Conservation (phyloP, 1,139 yeast species). For the Nakaseomyces kungkrabaensis region DNA sequence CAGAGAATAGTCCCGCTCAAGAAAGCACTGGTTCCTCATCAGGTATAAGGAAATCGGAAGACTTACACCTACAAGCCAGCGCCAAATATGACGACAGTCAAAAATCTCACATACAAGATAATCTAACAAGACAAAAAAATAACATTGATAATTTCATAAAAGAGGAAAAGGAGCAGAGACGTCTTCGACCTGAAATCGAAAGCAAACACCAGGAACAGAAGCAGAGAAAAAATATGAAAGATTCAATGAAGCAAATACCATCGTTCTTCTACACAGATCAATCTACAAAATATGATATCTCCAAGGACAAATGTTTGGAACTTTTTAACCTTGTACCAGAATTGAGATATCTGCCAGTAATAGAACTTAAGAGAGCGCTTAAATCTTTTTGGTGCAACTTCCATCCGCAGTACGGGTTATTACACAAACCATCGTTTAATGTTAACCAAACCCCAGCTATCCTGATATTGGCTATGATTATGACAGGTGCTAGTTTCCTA, state of each 20-base stretch:
- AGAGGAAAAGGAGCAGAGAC: slow-evolving; percentile 9
- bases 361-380: slow-evolving; percentile 25
- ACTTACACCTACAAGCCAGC: not conserved
- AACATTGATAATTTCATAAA: slow-evolving; percentile 12
- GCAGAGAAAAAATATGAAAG: slow-evolving; percentile 8
- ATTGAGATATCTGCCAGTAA: slow-evolving; percentile 13
- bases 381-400: slow-evolving; percentile 46
- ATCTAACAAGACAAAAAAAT: slow-evolving; percentile 14
- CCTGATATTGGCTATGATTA: slow-evolving; percentile 44
- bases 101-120: slow-evolving; percentile 13
- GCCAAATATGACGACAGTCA: slow-evolving; percentile 9
- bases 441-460: slow-evolving; percentile 45
- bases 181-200: slow-evolving; percentile 1
- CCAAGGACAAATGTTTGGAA: slow-evolving; percentile 11
- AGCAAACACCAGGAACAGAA: not conserved
- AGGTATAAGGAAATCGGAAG: slow-evolving; percentile 2
- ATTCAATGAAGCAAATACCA: slow-evolving; percentile 15
- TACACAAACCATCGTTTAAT: slow-evolving; percentile 56
- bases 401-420: slow-evolving; percentile 52
- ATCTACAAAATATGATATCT: slow-evolving; percentile 9
- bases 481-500: slow-evolving; percentile 42
- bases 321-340: slow-evolving; percentile 23
- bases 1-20: slow-evolving; percentile 8
- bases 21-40: not conserved
- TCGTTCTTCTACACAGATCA: slow-evolving; percentile 17